Evolutionary conservation across 768 basidiomycete species (phyloP).

Genomic region (Chiua virens): DNA sequence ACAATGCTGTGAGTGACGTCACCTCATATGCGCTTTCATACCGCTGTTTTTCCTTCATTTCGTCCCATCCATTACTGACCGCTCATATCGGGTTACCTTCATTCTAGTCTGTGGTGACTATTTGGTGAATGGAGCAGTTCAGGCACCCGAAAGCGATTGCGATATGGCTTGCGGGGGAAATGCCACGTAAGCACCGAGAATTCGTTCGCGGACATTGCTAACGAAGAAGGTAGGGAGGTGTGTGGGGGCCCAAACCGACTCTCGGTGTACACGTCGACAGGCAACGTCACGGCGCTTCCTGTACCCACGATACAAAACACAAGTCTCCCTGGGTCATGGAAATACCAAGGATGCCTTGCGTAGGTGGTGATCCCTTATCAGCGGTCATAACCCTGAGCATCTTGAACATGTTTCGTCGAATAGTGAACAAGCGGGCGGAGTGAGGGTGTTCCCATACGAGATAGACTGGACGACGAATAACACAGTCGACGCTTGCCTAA

Average conservation of each 20-base stretch:
- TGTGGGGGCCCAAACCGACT: conserved; percentile 76
- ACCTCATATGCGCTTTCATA: not conserved
- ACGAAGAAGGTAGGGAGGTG: conserved; percentile 44
- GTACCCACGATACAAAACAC: conserved; percentile 58
- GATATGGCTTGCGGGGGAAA: conserved; percentile 76
- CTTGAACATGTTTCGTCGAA: not conserved
- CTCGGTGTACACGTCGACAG: conserved; percentile 61
- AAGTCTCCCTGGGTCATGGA: conserved; percentile 61
- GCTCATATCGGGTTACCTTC: not conserved
- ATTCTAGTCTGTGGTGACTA: conserved; percentile 68
- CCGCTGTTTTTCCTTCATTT: not conserved
- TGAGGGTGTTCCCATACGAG: conserved; percentile 60
- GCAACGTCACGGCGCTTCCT: conserved; percentile 52
- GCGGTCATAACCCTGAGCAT: not conserved
- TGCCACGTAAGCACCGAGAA: conserved; percentile 44
- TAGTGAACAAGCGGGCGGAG: conserved; percentile 48
- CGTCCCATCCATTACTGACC: not conserved
- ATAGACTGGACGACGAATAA: conserved; percentile 61
- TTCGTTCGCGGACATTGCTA: conserved; percentile 1
- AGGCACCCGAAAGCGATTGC: conserved; percentile 52
- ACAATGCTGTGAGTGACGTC: conserved; percentile 45
- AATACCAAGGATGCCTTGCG: conserved; percentile 67
- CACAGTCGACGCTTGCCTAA: conserved; percentile 62
- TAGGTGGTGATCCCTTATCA: conserved; percentile 30
- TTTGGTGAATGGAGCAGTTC: conserved; percentile 59